These are phyloP conservation scores for Penstemon newberryi DNA, from an alignment of 257 asterid genomes.

Conservation along the genomic window DNA sequence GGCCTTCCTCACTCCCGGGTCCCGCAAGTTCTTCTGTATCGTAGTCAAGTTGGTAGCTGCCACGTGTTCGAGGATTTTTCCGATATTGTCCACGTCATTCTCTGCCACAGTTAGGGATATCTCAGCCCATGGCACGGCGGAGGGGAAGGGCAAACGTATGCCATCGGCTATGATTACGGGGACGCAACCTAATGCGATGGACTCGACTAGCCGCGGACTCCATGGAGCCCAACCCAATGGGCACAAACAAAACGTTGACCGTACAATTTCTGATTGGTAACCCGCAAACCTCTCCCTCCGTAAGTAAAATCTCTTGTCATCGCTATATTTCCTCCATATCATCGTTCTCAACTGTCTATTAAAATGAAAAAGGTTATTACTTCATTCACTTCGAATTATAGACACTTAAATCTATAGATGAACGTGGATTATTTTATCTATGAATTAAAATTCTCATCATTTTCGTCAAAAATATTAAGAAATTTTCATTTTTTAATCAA, in stretches of 20 bases:
- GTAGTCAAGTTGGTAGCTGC: conserved; percentile 56
- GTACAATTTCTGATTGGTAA: conserved; percentile 72
- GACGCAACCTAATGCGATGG: conserved; percentile 76
- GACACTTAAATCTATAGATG: too few species aligned
- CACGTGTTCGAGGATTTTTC: conserved; percentile 64
- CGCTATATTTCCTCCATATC: conserved; percentile 58
- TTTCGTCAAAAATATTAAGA: too few species aligned
- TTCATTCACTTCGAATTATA: too few species aligned
- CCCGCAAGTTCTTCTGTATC: conserved; percentile 66
- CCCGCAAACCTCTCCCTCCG: conserved; percentile 64
- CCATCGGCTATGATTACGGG: conserved; percentile 87
- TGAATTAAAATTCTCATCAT: too few species aligned
- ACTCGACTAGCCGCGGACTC: conserved; percentile 87
- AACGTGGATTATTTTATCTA: too few species aligned
- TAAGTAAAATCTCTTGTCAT: conserved; percentile 63
- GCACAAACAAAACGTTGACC: conserved; percentile 77
- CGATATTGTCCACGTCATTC: conserved; percentile 58
- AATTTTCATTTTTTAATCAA: too few species aligned
- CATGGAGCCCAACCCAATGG: conserved; percentile 98
- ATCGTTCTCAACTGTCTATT: conserved; percentile 66
- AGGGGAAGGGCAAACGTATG: conserved; percentile 63
- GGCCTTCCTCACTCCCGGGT: conserved; percentile 49
- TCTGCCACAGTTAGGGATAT: conserved; percentile 78
- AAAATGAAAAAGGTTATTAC: too few species aligned
- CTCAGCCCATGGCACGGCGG: conserved; percentile 71